These are phyloP conservation scores for Thraustochytrium striatum DNA, from an alignment of 352 stramenopile genomes.

Conservation along the genomic window DNA sequence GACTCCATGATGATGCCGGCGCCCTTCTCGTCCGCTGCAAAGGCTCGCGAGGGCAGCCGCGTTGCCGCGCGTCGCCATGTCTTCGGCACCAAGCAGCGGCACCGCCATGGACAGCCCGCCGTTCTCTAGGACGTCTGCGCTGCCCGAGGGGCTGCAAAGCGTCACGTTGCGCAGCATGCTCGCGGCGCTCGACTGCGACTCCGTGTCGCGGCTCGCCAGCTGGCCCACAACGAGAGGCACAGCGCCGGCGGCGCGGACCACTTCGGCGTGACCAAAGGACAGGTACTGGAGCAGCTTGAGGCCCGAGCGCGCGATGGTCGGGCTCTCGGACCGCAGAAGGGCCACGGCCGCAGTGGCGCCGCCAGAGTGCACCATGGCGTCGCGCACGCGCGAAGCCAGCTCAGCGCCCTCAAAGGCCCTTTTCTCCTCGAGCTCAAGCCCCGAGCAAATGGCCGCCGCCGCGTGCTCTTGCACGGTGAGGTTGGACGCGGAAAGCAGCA, in stretches of 20 bases:
- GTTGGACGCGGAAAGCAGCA: not conserved
- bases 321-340: not conserved
- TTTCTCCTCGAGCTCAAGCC: slow-evolving; percentile 12
- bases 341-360: slow-evolving; percentile 3
- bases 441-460: slow-evolving; percentile 29
- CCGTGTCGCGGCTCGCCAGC: not conserved
- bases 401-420: not conserved
- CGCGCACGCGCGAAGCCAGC: slow-evolving; percentile 19
- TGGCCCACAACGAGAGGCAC: slow-evolving; percentile 25
- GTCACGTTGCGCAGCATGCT: slow-evolving; percentile 24
- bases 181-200: slow-evolving; percentile 27
- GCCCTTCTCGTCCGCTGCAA: slow-evolving; percentile 22
- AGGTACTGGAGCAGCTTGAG: slow-evolving; percentile 20
- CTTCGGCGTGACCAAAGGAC: slow-evolving; percentile 29
- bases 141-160: slow-evolving; percentile 10
- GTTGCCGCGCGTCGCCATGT: not conserved
- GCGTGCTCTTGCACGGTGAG: not conserved
- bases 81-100: not conserved
- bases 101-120: slow-evolving; percentile 24
- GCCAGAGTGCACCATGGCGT: slow-evolving; percentile 1
- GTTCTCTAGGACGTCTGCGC: slow-evolving; percentile 4
- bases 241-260: slow-evolving; percentile 24
- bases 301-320: slow-evolving; percentile 1
- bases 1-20: not conserved
- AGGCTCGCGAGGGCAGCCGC: slow-evolving; percentile 17